Base-by-base conservation (phyloP, 306 rosid genomes). In the Quercus gilva region DNA sequence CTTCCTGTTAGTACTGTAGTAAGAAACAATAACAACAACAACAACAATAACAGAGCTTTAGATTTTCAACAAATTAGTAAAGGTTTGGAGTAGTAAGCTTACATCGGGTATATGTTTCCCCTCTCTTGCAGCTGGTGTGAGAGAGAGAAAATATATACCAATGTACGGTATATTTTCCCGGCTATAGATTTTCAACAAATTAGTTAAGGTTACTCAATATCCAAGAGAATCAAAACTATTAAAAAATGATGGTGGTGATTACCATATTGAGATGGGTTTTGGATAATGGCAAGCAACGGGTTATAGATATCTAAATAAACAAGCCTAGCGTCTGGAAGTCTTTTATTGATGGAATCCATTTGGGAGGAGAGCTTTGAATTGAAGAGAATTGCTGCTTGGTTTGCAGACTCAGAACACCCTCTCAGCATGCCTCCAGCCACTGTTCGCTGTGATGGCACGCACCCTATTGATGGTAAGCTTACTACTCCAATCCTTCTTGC, bases 381-480 rank as follows among this genome's bases (percentile, higher is more conserved):
- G 83, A 81, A 88, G 65, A 87, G 58, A 33, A 3, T 7, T n/a
- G 91, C 85, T 69, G 85, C 92, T 55, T 63, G 31, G 71, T 89
- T 92, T 26, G 80, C 58, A 3, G 21, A 23, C 28, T 74, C 76
- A 14, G 77, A 84, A 61, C 97, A 90, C 0, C 69, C 68, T 73
- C 88, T 83, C 5, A 29, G 9, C 4, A 3, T 11, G 45, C 86
- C 93, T 76, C 92, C 90, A n/a, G 25, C 6, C 9, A 86, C 6
- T 1, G 93, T 90, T 75, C 93, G 83, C 78, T 81, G 79, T 18
- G 87, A 56, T 55, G 91, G 89, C n/a, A 84, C 77, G 74, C 89
- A 88, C 63, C 89, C 89, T 2, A 84, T 69, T 20, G 89, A 58
- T 18, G 83, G 79, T 55, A 81, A 1, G 45, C 83, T 71, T 2